Percentiles rank a stretch among this genome's conserved stretches.
These are phyloP conservation scores for Pittosporum tobira DNA, from an alignment of 129 eudicot species.

Conservation along the genomic window DNA sequence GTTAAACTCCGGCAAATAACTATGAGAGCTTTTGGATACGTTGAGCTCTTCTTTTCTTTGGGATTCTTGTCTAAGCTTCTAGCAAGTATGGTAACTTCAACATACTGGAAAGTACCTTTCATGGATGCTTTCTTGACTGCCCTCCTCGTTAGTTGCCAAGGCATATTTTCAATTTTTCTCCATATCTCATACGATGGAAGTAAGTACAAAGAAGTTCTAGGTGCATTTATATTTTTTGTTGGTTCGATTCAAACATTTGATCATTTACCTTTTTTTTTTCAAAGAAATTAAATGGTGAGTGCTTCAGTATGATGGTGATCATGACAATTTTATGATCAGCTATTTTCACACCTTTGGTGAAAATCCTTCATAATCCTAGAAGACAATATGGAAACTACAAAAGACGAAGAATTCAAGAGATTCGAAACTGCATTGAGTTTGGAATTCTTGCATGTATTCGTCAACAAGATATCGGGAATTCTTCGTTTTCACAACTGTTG, in stretches of 20 bases:
- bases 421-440: constrained; percentile 5
- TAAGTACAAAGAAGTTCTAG: background rate
- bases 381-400: background rate
- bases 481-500: no score
- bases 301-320: background rate
- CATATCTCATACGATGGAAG: background rate
- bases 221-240: background rate
- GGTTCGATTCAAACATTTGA: background rate
- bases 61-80: constrained; percentile 10
- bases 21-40: background rate
- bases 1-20: background rate
- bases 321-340: background rate
- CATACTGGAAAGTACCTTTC: constrained; percentile 11
- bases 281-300: background rate
- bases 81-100: constrained; percentile 8
- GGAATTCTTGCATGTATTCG: constrained; percentile 17
- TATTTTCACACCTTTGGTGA: constrained; percentile 7
- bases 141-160: constrained; percentile 23
- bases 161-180: constrained; percentile 15
- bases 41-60: constrained; percentile 1
- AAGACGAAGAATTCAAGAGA: constrained; percentile 7
- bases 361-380: constrained; percentile 8
- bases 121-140: constrained; percentile 18
- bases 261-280: background rate
- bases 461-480: constrained; percentile 19